Base-by-base conservation (phyloP, 805 yeast genomes). In the Candida berthetii region DNA sequence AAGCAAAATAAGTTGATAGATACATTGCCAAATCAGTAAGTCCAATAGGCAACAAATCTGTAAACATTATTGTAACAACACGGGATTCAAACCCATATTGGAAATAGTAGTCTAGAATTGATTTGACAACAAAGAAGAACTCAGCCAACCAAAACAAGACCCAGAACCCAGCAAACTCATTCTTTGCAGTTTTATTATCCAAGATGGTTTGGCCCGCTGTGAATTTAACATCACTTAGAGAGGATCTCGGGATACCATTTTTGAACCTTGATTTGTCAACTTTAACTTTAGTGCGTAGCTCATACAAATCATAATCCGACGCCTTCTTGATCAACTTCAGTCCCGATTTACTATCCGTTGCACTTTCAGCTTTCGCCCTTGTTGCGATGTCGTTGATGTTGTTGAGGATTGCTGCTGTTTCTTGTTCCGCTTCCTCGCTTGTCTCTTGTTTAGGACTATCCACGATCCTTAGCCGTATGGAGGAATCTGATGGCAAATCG, bases 11-110 rank as follows among this genome's bases (percentile, higher is more conserved):
- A 37, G 78, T 75, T 32, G 78, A 56, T 15, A 82, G 45, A 56
- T 90, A 93, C 90, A 93, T 82, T 38, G 61, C 53, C 17, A 82
- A 60, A 60, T 93, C 99, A 2, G 86, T 78, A 9, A 82, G 45
- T 0, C 80, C 97, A 19, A 93, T 82, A 47, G 74, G 72, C 38
- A 76, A 47, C 11, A 91, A 42, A 49, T 87, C 90, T 16, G 72
- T 69, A 16, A 69, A 55, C 65, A 95, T 69, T 16, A 81, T 71
- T 17, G 60, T 53, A 32, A 83, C 57, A 16, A 93, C 72, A 29
- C 78, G 76, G 24, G 80, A 74, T 22, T 75, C 66, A 38, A 70
- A 57, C 9, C 80, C 77, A 20, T 71, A 57, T 24, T 59, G 57
- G 11, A 72, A 46, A 52, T 74, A 74, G 48, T 82, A 76, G 43